These are phyloP conservation scores for Stentor coeruleus DNA, from an alignment of 73 alveolate species.

Conservation along the genomic window DNA sequence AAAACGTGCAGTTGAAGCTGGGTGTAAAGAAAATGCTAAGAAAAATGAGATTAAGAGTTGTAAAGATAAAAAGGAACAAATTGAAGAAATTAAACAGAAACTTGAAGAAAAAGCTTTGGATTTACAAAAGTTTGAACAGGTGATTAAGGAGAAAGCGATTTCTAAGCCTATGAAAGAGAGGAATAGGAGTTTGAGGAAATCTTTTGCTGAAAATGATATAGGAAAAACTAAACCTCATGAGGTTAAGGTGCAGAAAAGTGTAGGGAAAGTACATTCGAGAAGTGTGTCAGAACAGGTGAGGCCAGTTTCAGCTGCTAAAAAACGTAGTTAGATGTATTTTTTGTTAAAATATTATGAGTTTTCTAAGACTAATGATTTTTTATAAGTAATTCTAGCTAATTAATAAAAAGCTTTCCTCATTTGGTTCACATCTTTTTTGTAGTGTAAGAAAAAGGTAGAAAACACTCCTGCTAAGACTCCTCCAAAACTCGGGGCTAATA, in stretches of 20 bases:
- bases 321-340: too few relatives aligned
- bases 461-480: conserved; percentile 16
- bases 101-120: not conserved
- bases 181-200: not conserved
- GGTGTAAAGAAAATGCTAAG: too few relatives aligned
- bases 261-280: not conserved
- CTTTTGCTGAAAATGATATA: not conserved
- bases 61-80: not conserved
- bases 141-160: not conserved
- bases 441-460: not conserved
- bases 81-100: not conserved
- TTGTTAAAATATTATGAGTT: too few relatives aligned
- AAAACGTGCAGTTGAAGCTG: too few relatives aligned
- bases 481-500: conserved; percentile 7
- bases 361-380: too few relatives aligned
- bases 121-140: not conserved
- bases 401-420: too few relatives aligned
- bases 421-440: not conserved
- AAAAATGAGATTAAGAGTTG: too few relatives aligned
- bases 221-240: not conserved
- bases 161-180: not conserved
- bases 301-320: not conserved
- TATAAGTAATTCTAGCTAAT: too few relatives aligned
- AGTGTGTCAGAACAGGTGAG: not conserved
- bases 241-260: not conserved